Evolutionary conservation across 148 eudicot species (phyloP).

Genomic region (Chenopodium suecicum): DNA sequence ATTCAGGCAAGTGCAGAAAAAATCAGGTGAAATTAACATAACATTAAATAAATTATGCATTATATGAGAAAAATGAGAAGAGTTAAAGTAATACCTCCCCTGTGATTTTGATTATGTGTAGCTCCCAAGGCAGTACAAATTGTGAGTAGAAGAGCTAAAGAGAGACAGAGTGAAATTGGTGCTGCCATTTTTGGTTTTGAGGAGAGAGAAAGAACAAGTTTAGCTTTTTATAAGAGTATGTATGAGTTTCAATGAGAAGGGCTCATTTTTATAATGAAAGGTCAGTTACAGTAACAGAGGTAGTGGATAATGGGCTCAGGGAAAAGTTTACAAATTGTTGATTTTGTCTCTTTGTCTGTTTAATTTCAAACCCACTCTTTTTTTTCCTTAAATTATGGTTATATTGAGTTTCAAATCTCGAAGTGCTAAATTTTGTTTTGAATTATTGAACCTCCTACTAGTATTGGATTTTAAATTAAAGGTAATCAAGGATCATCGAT

Average conservation of each 20-base stretch:
- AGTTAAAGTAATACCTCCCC: slow-evolving; percentile 26
- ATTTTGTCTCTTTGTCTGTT: slow-evolving; percentile 19
- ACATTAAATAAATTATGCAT: too few species aligned
- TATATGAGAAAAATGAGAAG: not conserved
- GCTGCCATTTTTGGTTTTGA: slow-evolving; percentile 25
- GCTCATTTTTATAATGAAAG: not conserved
- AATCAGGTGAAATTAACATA: not conserved
- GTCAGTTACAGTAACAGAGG: not conserved
- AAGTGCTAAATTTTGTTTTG: not conserved
- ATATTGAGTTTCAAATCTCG: not conserved
- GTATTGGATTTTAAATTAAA: too few species aligned
- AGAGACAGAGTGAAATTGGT: slow-evolving; percentile 27
- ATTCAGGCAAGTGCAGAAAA: not conserved
- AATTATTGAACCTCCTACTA: not conserved
- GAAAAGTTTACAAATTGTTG: not conserved
- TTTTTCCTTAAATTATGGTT: slow-evolving; percentile 31
- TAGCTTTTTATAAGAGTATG: not conserved
- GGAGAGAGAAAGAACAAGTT: not conserved
- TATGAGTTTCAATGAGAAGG: slow-evolving; percentile 1
- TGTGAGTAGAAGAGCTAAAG: slow-evolving; percentile 30
- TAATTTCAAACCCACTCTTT: slow-evolving; percentile 21
- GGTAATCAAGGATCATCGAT: not conserved
- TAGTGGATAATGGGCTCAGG: not conserved
- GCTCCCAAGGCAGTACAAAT: slow-evolving; percentile 34
- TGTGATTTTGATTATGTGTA: slow-evolving; percentile 27